Base-by-base conservation (phyloP, 2,329 filamentous ascomycete species). In the Cadophora sp. region DNA sequence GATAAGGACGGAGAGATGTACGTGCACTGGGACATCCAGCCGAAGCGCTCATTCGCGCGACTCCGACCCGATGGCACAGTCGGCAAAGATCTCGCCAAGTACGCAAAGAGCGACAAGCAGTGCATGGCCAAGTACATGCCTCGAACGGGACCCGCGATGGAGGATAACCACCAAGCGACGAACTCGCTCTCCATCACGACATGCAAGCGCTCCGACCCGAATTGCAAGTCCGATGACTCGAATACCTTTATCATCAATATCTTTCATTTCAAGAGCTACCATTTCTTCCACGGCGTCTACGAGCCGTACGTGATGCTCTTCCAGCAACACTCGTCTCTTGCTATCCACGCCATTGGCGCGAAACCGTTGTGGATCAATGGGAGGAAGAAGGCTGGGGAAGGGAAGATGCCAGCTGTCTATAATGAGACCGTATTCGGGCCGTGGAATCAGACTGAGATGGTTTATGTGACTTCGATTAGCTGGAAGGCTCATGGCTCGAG, bases 161-260 rank as follows among this genome's bases (percentile, higher is more conserved):
- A 86, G 73, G 84, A 81, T 0, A 82, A 88, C 34, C 87, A 89
- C 72, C 87, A 89, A 75, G 83, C 87, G 6, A 88, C 86, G 24
- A 89, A 89, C 75, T 86, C 85, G 1, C 79, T 89, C 0, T 77
- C 81, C 1, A 77, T 89, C 46, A 89, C 86, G 2, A 78, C 88
- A 63, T 89, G 87, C 77, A 77, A 78, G 9, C 80, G 84, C 1
- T 71, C 77, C 1, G 85, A 88, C 53, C 71, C 77, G 0, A 64
- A 22, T 0, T 89, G 87, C 73, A 60, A 74, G 0, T 75, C 80
- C 0, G 77, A 78, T 53, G 79, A 81, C 6, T 70, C 69, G 24
- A 88, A 88, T 72, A 89, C 87, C 0, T 87, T 86, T 74, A 78
- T 88, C 68, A 76, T 89, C 59, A 80, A 80, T 5, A 80, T 89